phyloP scores from a whole-genome alignment of 169 alveolate genomes.

The Eimeria maxima region DNA sequence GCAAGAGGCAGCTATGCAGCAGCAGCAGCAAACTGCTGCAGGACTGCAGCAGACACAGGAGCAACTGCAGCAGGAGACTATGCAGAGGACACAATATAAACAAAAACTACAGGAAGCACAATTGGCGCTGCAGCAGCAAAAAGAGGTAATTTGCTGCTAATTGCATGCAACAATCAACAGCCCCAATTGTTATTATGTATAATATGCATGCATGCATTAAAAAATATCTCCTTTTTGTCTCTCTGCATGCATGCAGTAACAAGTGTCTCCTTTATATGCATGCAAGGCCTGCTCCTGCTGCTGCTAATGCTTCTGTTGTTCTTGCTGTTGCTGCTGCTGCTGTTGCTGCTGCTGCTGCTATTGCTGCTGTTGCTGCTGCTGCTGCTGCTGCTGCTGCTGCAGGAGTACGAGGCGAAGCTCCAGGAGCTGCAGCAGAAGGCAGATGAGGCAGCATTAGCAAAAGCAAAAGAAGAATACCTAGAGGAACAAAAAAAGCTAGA shows the following conservation, averaged over 20 bases:
- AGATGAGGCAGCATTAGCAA: no score
- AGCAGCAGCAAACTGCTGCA: constrained; percentile 60
- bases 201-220: no score
- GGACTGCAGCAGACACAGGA: not conserved
- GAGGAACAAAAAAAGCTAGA: no score
- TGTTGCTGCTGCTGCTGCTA: not conserved
- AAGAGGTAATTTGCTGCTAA: constrained; percentile 20
- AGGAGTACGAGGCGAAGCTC: no score
- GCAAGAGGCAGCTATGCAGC: constrained; percentile 66
- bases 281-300: not conserved
- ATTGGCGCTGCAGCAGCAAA: constrained; percentile 24
- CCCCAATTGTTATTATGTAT: no score
- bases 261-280: no score
- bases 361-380: not conserved
- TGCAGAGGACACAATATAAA: constrained; percentile 26
- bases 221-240: no score
- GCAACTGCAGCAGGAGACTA: constrained; percentile 73
- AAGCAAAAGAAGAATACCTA: no score
- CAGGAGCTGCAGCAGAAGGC: no score
- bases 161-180: no score
- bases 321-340: not conserved
- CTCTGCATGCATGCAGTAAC: no score
- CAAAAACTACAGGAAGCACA: constrained; percentile 65
- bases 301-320: not conserved
- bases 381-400: constrained; percentile 22